phyloP scores from a whole-genome alignment of 208 protist species.

The Acanthamoeba culbertsoni region DNA sequence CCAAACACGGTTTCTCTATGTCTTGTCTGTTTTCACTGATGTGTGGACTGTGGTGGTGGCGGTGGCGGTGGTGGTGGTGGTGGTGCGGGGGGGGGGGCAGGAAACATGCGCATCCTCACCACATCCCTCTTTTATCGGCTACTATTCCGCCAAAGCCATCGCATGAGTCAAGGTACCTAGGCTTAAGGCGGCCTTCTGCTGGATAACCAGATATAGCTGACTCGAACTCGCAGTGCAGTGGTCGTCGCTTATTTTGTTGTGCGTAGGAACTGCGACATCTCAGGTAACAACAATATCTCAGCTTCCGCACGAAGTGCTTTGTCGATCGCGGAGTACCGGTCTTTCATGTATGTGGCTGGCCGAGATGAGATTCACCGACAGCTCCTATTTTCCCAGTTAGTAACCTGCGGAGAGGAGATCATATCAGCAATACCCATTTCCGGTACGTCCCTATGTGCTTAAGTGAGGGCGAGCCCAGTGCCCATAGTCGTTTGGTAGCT shows the following conservation, averaged over 20 bases:
- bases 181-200: no score
- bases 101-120: background rate
- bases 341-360: no score
- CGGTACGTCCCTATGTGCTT: background rate
- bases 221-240: background rate
- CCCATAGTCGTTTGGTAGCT: background rate
- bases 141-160: background rate
- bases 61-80: no score
- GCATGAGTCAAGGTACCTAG: background rate
- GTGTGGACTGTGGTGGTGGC: no score
- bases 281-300: no score
- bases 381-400: background rate
- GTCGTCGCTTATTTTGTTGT: background rate
- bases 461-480: background rate
- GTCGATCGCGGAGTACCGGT: no score
- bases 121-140: background rate
- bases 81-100: no score
- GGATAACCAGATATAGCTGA: no score
- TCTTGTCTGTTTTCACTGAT: background rate
- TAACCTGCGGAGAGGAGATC: background rate
- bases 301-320: no score
- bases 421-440: background rate
- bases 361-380: no score
- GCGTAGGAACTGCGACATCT: background rate
- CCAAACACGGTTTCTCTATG: background rate